Conservation (phyloP, 2,329 filamentous ascomycete genomes). For the Incumbomyces lentus region DNA sequence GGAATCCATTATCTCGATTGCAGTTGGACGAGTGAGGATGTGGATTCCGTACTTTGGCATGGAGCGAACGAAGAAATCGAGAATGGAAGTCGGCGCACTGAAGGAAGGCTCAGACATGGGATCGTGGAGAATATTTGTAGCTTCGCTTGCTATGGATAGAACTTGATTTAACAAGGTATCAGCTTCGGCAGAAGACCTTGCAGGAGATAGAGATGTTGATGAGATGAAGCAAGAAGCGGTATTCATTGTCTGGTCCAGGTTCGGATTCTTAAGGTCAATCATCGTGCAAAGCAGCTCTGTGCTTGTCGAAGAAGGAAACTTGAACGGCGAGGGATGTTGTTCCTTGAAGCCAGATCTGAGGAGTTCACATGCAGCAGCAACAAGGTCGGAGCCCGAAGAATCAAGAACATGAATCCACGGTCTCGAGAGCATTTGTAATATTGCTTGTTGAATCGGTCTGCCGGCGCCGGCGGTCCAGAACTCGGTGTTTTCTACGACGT, state of each 20-base stretch:
- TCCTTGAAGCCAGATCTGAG: slow-evolving; percentile 38
- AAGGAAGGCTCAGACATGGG: slow-evolving; percentile 22
- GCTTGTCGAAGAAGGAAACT: slow-evolving; percentile 32
- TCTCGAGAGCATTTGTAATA: slow-evolving; percentile 11
- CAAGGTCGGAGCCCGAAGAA: slow-evolving; percentile 28
- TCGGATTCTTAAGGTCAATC: slow-evolving; percentile 29
- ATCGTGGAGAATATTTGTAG: background rate
- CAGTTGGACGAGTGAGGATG: slow-evolving; percentile 24
- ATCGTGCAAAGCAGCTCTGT: slow-evolving; percentile 31
- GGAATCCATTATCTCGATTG: slow-evolving; percentile 22
- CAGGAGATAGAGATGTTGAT: slow-evolving; percentile 28
- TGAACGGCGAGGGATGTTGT: slow-evolving; percentile 30
- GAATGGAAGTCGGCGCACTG: slow-evolving; percentile 34
- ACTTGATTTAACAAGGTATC: background rate
- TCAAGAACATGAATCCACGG: slow-evolving; percentile 30
- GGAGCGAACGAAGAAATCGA: slow-evolving; percentile 35
- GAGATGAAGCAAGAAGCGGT: slow-evolving; percentile 37
- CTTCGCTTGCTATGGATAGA: slow-evolving; percentile 17
- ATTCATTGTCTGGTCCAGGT: slow-evolving; percentile 34
- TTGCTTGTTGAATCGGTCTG: slow-evolving; percentile 10
- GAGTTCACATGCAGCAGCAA: slow-evolving; percentile 37
- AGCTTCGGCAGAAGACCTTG: slow-evolving; percentile 21
- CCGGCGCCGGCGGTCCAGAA: slow-evolving; percentile 19
- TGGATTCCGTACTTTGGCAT: slow-evolving; percentile 32
- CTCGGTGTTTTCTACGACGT: background rate